A percentile compares a stretch with the other conserved stretches of the same genome.
Conservation (phyloP, 768 basidiomycete genomes). For the Cystofilobasidium bisporidii region DNA sequence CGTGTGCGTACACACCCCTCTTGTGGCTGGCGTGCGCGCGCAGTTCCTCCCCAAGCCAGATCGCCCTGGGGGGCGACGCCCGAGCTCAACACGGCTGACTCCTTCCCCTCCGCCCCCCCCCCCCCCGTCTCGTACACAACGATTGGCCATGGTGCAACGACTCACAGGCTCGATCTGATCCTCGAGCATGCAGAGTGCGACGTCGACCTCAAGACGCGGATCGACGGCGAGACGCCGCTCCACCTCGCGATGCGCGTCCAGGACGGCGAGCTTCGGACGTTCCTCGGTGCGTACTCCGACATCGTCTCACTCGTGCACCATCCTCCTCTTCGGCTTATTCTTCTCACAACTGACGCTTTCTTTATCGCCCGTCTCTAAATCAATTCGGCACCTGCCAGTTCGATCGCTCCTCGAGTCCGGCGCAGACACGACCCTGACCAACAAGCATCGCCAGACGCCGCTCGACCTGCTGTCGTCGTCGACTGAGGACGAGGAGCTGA, state of each 20-base stretch:
- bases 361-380: neutral
- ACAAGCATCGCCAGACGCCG: slow-evolving; percentile 24
- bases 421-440: slow-evolving; percentile 14
- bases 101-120: too few relatives aligned
- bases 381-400: too few relatives aligned
- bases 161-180: slow-evolving; percentile 19
- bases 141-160: too few relatives aligned
- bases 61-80: neutral
- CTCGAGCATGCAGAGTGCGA: slow-evolving; percentile 26
- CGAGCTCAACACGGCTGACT: too few relatives aligned
- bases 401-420: slow-evolving; percentile 21
- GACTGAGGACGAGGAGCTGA: slow-evolving; percentile 21
- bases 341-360: neutral
- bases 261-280: slow-evolving; percentile 20
- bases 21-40: neutral
- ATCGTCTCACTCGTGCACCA: neutral
- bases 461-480: slow-evolving; percentile 22
- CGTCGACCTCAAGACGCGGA: slow-evolving; percentile 25
- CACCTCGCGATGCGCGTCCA: slow-evolving; percentile 24
- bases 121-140: too few relatives aligned
- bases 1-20: neutral
- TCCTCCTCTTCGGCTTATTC: neutral
- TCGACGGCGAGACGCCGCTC: slow-evolving; percentile 26
- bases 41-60: neutral
- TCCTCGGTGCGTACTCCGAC: slow-evolving; percentile 13